Conservation (phyloP, 495 filamentous ascomycete genomes). For the Podospora didyma region DNA sequence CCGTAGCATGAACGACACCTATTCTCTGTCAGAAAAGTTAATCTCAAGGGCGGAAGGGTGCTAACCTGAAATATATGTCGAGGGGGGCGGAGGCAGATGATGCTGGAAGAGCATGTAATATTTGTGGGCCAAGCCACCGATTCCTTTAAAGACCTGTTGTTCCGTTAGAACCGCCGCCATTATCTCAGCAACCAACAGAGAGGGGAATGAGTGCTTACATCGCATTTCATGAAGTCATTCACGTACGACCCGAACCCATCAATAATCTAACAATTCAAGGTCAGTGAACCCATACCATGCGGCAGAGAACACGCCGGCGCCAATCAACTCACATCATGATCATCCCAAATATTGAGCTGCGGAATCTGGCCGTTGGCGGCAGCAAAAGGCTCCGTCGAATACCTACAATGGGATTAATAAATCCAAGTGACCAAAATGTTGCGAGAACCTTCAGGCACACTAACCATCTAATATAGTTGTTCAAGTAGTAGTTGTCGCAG, state of each 20-base stretch:
- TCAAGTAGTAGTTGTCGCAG: slow-evolving; percentile 87
- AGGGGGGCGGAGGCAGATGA: slow-evolving; percentile 75
- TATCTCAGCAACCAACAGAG: background rate
- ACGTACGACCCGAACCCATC: slow-evolving; percentile 93
- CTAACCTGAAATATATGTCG: slow-evolving; percentile 70
- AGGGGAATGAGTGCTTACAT: slow-evolving; percentile 24
- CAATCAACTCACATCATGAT: slow-evolving; percentile 67
- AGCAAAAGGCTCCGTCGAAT: slow-evolving; percentile 76
- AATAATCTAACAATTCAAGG: slow-evolving; percentile 60
- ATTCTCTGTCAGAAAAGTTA: background rate
- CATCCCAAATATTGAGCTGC: slow-evolving; percentile 93
- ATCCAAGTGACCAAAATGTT: background rate
- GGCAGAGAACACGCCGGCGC: background rate
- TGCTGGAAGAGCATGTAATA: slow-evolving; percentile 96
- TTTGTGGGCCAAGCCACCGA: slow-evolving; percentile 80
- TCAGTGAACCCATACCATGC: background rate
- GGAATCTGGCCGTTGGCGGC: slow-evolving; percentile 81
- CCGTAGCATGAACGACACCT: slow-evolving; percentile 22
- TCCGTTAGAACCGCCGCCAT: background rate
- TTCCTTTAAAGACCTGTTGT: slow-evolving; percentile 71
- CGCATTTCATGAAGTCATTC: slow-evolving; percentile 88
- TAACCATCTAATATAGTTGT: slow-evolving; percentile 80
- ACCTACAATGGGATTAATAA: slow-evolving; percentile 36
- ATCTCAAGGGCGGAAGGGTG: background rate
- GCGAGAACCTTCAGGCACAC: background rate